Base-by-base conservation (phyloP, 1,284 basidiomycete species). In the Cryptococcus maquisensis region DNA sequence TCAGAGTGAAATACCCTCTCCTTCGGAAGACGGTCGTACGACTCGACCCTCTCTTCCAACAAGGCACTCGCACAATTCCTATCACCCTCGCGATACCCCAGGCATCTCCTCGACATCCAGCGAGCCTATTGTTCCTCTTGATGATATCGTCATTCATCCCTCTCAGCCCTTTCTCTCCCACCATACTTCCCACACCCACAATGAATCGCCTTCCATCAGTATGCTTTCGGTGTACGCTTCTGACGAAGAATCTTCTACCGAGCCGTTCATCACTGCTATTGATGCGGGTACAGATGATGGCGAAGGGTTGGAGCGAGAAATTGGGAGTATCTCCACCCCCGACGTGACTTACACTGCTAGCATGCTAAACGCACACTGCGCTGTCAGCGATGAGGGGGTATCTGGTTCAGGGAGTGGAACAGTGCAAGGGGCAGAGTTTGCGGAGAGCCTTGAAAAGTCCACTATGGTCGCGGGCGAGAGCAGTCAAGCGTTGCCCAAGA, bases 101-200 rank as follows among this genome's bases (percentile, higher is more conserved):
- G 21, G 32, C n/a, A 32, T 51, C 12, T 24, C 49, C n/a, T 16
- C 24, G 4, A n/a, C 12, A 7, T 21, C 20, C 2, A 44, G 23
- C 24, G 54, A 52, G 16, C 18, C 44, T 15, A 26, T 43, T 16
- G 32, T 56, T 16, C 50, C 49, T 16, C 35, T 56, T 7, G 23
- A 52, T 13, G 32, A 56, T 13, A 38, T 56, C 28, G 44, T 36
- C 21, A 56, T 56, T 4, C 45, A 56, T 24, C 40, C 44, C 3
- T 56, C 54, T 16, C 49, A 52, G n/a, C 54, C 54, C 21, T 24
- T 56, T 9, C 49, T 48, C 6, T 35, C 47, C 8, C 54, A 44
- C 37, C 45, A 43, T 26, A 47, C 28, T 13, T 20, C 41, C 12
- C 42, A 21, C 9, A 47, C 16, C 35, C 20, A 42, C 23, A 10